Evolutionary conservation across 495 filamentous ascomycete genomes (phyloP).

Genomic region (Podospora australis): DNA sequence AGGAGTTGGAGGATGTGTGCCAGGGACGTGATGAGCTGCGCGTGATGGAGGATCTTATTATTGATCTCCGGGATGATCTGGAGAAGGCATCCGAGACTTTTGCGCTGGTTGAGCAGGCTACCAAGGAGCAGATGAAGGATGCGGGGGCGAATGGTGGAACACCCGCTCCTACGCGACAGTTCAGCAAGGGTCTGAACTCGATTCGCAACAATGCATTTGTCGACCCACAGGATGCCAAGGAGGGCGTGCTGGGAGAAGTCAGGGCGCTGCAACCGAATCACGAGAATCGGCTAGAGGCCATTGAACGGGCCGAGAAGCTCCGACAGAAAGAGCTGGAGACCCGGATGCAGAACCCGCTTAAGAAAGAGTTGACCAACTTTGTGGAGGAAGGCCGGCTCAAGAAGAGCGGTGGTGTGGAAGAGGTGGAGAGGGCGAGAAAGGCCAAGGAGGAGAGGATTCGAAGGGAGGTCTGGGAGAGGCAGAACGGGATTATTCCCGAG

Average conservation of each 20-base stretch:
- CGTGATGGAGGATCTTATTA: slow-evolving; percentile 86
- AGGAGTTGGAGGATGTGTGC: slow-evolving; percentile 88
- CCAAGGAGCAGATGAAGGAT: slow-evolving; percentile 86
- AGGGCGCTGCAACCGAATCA: slow-evolving; percentile 93
- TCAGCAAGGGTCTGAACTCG: slow-evolving; percentile 50
- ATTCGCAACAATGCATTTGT: slow-evolving; percentile 55
- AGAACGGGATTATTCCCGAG: slow-evolving; percentile 42
- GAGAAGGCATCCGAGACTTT: slow-evolving; percentile 92
- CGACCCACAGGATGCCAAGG: slow-evolving; percentile 77
- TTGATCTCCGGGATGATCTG: slow-evolving; percentile 88
- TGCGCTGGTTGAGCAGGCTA: slow-evolving; percentile 89
- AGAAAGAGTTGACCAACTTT: slow-evolving; percentile 80
- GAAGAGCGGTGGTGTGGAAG: slow-evolving; percentile 92
- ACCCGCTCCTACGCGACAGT: slow-evolving; percentile 39
- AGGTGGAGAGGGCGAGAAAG: slow-evolving; percentile 77
- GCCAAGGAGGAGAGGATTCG: slow-evolving; percentile 83
- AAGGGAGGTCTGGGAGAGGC: slow-evolving; percentile 75
- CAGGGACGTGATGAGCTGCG: slow-evolving; percentile 89
- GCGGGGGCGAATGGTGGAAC: slow-evolving; percentile 19
- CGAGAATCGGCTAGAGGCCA: slow-evolving; percentile 84
- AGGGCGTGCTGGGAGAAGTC: slow-evolving; percentile 87
- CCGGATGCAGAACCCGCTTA: slow-evolving; percentile 70
- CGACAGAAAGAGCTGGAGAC: slow-evolving; percentile 80
- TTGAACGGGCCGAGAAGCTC: slow-evolving; percentile 86
- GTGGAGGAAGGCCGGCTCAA: slow-evolving; percentile 89